A percentile compares a stretch with the other conserved stretches of the same genome.
These are phyloP conservation scores for Hippophae rhamnoides DNA, from an alignment of 306 rosid species.

Conservation along the genomic window DNA sequence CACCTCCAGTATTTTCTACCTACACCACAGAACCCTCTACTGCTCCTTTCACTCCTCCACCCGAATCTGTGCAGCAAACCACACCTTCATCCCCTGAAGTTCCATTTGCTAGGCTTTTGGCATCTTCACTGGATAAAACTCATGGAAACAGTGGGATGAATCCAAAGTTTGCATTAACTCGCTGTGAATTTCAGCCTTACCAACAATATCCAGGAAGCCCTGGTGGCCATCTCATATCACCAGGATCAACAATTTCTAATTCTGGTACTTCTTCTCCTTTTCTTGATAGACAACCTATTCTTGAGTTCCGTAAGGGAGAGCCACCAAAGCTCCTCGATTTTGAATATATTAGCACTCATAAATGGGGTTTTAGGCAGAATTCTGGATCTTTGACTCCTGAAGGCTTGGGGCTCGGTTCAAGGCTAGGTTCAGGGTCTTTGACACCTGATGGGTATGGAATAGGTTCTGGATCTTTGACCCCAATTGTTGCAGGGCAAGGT, in stretches of 20 bases:
- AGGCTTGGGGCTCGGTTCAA: constrained; percentile 64
- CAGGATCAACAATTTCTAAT: constrained; percentile 83
- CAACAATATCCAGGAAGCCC: constrained; percentile 92
- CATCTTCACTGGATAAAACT: constrained; percentile 65
- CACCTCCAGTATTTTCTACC: constrained; percentile 91
- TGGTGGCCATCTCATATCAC: constrained; percentile 78
- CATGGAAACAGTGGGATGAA: constrained; percentile 41
- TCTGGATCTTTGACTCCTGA: constrained; percentile 91
- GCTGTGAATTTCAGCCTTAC: constrained; percentile 77
- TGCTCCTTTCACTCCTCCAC: constrained; percentile 89
- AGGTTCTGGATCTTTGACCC: constrained; percentile 64
- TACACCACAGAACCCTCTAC: constrained; percentile 92
- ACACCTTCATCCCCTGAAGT: constrained; percentile 99
- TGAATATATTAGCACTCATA: constrained; percentile 61
- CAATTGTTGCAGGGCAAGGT: constrained; percentile 65
- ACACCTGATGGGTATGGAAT: constrained; percentile 77
- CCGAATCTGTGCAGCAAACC: constrained; percentile 84
- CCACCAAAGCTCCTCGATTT: constrained; percentile 62
- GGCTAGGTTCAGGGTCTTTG: constrained; percentile 72
- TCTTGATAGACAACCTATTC: constrained; percentile 62
- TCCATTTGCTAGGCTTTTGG: constrained; percentile 91
- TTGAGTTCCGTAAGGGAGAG: constrained; percentile 68
- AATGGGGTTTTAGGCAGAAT: constrained; percentile 75
- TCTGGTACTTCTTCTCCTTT: constrained; percentile 92
- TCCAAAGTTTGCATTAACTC: constrained; percentile 67